phyloP scores from a whole-genome alignment of 2,329 filamentous ascomycete species.

The Ophiostoma tasmaniense region DNA sequence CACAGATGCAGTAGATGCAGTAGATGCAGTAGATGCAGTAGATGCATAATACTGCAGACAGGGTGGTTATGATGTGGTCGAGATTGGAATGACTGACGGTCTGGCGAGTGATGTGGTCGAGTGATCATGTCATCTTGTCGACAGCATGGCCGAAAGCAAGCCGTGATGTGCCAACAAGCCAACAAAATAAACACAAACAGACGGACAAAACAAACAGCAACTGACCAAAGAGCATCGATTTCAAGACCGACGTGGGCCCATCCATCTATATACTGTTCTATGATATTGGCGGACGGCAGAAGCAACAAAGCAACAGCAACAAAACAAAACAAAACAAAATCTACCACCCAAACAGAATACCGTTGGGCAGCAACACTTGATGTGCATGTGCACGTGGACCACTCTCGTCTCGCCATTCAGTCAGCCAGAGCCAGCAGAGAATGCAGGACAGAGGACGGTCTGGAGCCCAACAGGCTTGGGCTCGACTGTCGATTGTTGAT shows the following conservation, averaged over 20 bases:
- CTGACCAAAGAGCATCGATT: not conserved
- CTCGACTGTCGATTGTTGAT: not conserved
- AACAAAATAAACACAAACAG: not conserved
- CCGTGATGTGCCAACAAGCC: not conserved
- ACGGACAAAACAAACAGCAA: not conserved
- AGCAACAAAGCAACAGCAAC: too few species aligned
- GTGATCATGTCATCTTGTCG: not conserved
- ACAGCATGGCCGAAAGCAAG: not conserved
- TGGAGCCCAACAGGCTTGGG: not conserved
- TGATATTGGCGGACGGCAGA: too few species aligned
- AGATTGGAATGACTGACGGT: not conserved
- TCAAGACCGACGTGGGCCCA: not conserved
- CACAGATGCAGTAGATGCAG: not conserved
- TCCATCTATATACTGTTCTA: not conserved
- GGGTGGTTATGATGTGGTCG: not conserved
- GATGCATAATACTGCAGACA: not conserved
- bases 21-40: not conserved
- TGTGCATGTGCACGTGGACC: conserved; percentile 5
- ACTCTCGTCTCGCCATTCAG: conserved; percentile 1
- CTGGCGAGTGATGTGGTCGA: not conserved
- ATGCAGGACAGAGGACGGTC: not conserved
- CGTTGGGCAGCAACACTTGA: conserved; percentile 5
- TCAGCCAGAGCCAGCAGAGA: too few species aligned
- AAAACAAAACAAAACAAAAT: too few species aligned
- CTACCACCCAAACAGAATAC: not conserved